Evolutionary conservation across 192 early-diverging fungal species (phyloP).

Genomic region (Backusella tarrabulga): DNA sequence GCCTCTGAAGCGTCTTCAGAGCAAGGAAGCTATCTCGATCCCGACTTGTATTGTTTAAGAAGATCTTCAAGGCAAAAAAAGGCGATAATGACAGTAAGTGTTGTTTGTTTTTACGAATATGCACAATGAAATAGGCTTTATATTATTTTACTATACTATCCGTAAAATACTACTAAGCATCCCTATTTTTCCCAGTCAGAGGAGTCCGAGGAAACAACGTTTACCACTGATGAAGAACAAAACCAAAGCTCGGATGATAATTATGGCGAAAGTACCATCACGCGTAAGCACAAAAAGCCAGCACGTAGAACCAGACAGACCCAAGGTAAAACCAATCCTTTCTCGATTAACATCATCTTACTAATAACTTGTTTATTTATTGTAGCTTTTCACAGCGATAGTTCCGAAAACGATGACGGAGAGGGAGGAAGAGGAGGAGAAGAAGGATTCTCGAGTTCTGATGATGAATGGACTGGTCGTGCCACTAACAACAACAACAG

Average conservation of each 20-base stretch:
- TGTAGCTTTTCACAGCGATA: constrained; percentile 1
- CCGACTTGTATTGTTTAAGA: constrained; percentile 65
- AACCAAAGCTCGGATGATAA: constrained; percentile 7
- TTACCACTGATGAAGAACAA: constrained; percentile 5
- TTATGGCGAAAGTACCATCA: background rate
- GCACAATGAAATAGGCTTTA: background rate
- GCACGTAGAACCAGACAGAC: background rate
- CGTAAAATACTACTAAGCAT: background rate
- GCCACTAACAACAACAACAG: background rate
- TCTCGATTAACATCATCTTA: background rate
- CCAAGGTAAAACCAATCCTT: background rate
- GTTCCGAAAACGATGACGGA: background rate
- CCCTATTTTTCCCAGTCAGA: background rate
- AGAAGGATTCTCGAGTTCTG: background rate
- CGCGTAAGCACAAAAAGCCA: background rate
- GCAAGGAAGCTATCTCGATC: constrained; percentile 39
- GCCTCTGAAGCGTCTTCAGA: background rate
- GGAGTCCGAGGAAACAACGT: constrained; percentile 7
- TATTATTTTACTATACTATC: background rate
- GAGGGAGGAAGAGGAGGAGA: background rate
- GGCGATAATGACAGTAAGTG: background rate
- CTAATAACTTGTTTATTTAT: background rate
- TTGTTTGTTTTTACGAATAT: background rate
- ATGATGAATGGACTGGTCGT: background rate
- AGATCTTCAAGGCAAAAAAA: constrained; percentile 39